Percentiles rank a stretch among this genome's conserved stretches.
phyloP scores from a whole-genome alignment of 208 protist species.

The Angomonas ambiguus region DNA sequence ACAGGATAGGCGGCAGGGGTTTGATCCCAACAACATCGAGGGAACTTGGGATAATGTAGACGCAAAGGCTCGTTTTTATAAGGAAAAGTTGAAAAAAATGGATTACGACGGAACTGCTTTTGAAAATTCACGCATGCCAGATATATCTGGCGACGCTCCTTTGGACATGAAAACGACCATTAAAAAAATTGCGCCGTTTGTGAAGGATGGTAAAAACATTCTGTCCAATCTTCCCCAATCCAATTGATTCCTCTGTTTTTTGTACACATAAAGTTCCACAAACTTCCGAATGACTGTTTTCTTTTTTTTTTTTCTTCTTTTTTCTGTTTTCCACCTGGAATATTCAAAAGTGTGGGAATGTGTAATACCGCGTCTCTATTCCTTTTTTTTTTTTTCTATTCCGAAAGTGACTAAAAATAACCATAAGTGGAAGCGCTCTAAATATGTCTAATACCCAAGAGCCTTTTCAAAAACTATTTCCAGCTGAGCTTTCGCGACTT shows the following conservation, averaged over 20 bases:
- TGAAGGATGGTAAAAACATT: slow-evolving; percentile 85
- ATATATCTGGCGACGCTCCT: slow-evolving; percentile 66
- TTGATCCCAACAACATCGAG: slow-evolving; percentile 69
- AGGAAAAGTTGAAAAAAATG: slow-evolving; percentile 81
- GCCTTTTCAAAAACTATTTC: no score
- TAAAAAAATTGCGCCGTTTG: slow-evolving; percentile 71
- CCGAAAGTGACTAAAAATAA: no score
- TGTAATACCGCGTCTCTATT: no score
- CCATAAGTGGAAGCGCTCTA: no score
- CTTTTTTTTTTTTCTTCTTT: not conserved
- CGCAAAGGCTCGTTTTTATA: slow-evolving; percentile 82
- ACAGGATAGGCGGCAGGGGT: slow-evolving; percentile 52
- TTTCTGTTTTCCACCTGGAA: not conserved
- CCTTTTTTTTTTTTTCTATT: no score
- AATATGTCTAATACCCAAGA: no score
- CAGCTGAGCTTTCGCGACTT: not conserved
- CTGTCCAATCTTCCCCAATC: slow-evolving; percentile 16
- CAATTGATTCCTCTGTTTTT: not conserved
- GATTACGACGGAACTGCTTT: slow-evolving; percentile 84
- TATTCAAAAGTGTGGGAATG: not conserved
- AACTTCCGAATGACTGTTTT: not conserved
- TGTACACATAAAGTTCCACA: not conserved
- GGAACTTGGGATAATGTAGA: slow-evolving; percentile 79
- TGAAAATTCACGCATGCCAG: slow-evolving; percentile 52
- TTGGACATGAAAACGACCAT: slow-evolving; percentile 83